phyloP scores from a whole-genome alignment of 371 early-diverging fungal species.

The Rhizopus delemar region DNA sequence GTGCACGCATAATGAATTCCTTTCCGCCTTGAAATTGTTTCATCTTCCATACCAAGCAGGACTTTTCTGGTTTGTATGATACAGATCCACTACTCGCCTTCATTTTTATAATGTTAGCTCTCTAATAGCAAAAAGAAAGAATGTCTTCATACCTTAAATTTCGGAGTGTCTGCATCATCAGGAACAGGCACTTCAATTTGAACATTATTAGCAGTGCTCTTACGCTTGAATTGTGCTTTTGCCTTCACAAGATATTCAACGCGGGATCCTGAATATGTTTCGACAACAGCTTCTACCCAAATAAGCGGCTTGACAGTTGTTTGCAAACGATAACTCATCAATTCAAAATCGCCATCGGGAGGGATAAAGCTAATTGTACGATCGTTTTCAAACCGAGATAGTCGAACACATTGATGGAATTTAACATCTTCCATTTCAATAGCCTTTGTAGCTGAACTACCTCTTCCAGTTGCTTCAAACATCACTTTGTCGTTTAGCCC shows the following conservation, averaged over 20 bases:
- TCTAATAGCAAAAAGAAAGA: not conserved
- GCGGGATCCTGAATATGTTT: conserved; percentile 88
- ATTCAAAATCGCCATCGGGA: conserved; percentile 96
- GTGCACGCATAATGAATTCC: conserved; percentile 93
- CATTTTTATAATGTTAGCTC: not conserved
- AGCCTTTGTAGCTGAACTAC: conserved; percentile 85
- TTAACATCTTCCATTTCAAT: conserved; percentile 99
- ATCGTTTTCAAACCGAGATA: conserved; percentile 94
- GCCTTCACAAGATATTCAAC: conserved; percentile 97
- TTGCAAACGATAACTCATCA: conserved; percentile 95
- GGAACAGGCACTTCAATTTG: conserved; percentile 97
- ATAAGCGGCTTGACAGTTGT: conserved; percentile 94
- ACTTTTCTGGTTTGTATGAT: conserved; percentile 91
- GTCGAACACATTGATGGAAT: conserved; percentile 98
- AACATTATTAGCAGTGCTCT: conserved; percentile 96
- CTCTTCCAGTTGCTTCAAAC: conserved; percentile 94
- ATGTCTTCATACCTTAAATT: conserved; percentile 79
- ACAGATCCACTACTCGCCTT: conserved; percentile 88
- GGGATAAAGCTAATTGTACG: conserved; percentile 94
- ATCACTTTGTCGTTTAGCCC: conserved; percentile 98
- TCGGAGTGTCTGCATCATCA: conserved; percentile 95
- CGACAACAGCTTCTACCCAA: conserved; percentile 94
- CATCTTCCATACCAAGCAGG: conserved; percentile 95
- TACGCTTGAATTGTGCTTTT: conserved; percentile 94
- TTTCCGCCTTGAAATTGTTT: conserved; percentile 98